Conservation (phyloP, 352 stramenopile species). For the Phytophthora nicotianae region DNA sequence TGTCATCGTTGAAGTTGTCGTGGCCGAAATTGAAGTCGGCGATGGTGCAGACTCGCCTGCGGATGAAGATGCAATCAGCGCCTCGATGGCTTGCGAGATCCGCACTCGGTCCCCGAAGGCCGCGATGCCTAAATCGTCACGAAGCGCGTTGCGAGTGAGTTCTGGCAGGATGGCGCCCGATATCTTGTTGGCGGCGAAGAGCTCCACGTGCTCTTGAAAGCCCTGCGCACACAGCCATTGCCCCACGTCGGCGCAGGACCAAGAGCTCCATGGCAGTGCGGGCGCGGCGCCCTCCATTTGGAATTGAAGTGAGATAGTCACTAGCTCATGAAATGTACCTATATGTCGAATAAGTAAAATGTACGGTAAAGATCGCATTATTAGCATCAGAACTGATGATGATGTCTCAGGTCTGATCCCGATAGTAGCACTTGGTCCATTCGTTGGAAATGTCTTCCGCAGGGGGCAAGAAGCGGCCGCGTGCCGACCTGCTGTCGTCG, state of each 20-base stretch:
- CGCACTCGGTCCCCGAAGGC: conserved; percentile 67
- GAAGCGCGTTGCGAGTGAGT: conserved; percentile 65
- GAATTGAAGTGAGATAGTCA: conserved; percentile 23
- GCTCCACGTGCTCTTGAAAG: conserved; percentile 39
- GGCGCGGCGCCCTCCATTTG: conserved; percentile 26
- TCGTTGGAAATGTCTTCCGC: conserved; percentile 17
- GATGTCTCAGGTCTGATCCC: conserved; percentile 28
- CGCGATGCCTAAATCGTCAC: conserved; percentile 65
- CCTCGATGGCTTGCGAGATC: conserved; percentile 62
- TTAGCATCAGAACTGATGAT: conserved; percentile 9
- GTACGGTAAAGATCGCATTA: conserved; percentile 17
- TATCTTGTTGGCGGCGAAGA: conserved; percentile 65
- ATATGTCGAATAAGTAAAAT: conserved; percentile 12
- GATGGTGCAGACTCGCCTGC: conserved; percentile 3
- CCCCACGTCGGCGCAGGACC: conserved; percentile 45
- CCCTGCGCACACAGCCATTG: conserved; percentile 39
- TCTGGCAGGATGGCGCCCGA: conserved; percentile 62
- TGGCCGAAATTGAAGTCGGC: conserved; percentile 2
- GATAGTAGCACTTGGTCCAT: conserved; percentile 6
- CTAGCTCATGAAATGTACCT: conserved; percentile 3
- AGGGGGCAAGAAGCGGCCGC: conserved; percentile 63
- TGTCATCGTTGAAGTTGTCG: conserved; percentile 9
- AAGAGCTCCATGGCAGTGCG: conserved; percentile 33
- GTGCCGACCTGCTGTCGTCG: conserved; percentile 74
- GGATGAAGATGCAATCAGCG: conserved; percentile 31